A percentile compares a stretch with the other conserved stretches of the same genome.
These are phyloP conservation scores for Cinnamomum micranthum DNA, from an alignment of 164 flowering plant genomes.

Conservation along the genomic window DNA sequence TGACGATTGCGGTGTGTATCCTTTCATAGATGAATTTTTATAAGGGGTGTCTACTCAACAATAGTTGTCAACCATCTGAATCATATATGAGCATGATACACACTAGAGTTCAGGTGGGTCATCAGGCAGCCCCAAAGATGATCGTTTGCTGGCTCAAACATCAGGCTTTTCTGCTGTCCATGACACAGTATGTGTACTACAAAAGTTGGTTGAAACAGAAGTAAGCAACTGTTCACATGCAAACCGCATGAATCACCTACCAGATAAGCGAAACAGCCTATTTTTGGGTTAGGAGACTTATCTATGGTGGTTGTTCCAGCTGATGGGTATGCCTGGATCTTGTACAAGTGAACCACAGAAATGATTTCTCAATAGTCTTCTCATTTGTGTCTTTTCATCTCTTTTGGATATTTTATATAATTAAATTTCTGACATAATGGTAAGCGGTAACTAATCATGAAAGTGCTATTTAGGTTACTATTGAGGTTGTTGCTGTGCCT, in stretches of 20 bases:
- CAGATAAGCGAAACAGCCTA: no score
- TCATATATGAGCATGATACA: not conserved
- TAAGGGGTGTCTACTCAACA: not conserved
- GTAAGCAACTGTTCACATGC: no score
- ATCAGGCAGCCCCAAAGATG: not conserved
- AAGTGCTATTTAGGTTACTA: conserved; percentile 61
- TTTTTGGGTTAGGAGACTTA: no score
- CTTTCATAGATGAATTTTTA: not conserved
- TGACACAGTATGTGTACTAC: no score
- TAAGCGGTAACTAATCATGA: not conserved
- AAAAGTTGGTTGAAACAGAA: no score
- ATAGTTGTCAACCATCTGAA: not conserved
- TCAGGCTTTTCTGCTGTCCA: no score
- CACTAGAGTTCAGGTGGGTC: not conserved
- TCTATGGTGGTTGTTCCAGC: not conserved
- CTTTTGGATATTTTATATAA: not conserved
- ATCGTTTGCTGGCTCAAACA: no score
- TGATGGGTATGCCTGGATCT: not conserved
- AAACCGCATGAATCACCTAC: no score
- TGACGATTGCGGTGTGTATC: conserved; percentile 78
- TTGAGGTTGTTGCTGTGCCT: conserved; percentile 99
- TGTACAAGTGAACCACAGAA: not conserved
- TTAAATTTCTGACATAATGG: not conserved
- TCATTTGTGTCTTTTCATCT: not conserved
- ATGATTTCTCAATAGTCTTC: not conserved